Evolutionary conservation across 192 early-diverging fungal genomes (phyloP).

Genomic region (Helicostylum pulchrum): DNA sequence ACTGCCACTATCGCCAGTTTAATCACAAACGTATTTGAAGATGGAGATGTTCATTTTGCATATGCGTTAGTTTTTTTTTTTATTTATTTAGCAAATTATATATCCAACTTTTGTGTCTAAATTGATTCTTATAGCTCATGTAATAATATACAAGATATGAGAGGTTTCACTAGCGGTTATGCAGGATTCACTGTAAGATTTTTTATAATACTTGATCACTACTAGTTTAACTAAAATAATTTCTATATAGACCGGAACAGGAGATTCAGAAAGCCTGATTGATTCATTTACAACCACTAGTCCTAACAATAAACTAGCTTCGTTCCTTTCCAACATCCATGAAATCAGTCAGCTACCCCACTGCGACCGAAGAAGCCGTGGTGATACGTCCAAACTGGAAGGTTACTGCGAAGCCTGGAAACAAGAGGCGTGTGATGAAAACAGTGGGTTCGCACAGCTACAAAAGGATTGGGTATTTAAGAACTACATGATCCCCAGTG

Average conservation of each 20-base stretch:
- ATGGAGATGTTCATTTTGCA: slow-evolving; percentile 25
- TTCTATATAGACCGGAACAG: slow-evolving; percentile 23
- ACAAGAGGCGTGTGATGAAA: slow-evolving; percentile 6
- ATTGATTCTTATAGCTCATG: slow-evolving; percentile 6
- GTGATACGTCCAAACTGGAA: background rate
- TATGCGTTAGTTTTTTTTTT: slow-evolving; percentile 26
- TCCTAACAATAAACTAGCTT: slow-evolving; percentile 19
- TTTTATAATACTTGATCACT: no score
- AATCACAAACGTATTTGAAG: slow-evolving; percentile 35
- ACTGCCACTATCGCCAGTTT: slow-evolving; percentile 27
- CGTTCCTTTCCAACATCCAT: slow-evolving; percentile 11
- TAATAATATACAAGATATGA: slow-evolving; percentile 19
- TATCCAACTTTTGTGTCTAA: background rate
- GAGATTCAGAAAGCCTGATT: slow-evolving; percentile 24
- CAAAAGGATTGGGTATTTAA: slow-evolving; percentile 15
- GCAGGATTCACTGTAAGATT: slow-evolving; percentile 32
- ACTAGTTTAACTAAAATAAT: background rate
- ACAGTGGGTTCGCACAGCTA: background rate
- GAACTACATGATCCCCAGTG: slow-evolving; percentile 20
- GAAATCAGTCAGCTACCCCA: slow-evolving; percentile 2
- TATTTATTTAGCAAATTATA: no score
- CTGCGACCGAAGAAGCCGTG: slow-evolving; percentile 1
- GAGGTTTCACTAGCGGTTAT: slow-evolving; percentile 28
- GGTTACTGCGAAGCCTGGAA: slow-evolving; percentile 12
- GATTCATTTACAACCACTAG: slow-evolving; percentile 7